These are phyloP conservation scores for Vaccinium myrtillus DNA, from an alignment of 148 eudicot genomes.

Conservation along the genomic window DNA sequence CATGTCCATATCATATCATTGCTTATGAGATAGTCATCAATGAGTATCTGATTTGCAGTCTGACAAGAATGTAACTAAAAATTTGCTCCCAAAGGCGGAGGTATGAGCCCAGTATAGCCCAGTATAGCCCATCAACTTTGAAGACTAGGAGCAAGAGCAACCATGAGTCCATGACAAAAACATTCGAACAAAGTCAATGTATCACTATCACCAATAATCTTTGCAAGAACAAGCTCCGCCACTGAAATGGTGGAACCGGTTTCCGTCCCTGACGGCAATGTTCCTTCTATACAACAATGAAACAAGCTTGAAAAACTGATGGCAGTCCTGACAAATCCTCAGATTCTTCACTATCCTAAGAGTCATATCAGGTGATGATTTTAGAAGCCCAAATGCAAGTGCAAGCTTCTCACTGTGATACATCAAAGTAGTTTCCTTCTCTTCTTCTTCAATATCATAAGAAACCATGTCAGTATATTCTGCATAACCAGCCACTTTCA, in stretches of 20 bases:
- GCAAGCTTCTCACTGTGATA: background rate
- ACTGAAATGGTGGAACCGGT: slow-evolving; percentile 8
- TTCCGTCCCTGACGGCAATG: slow-evolving; percentile 1
- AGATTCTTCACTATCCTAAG: slow-evolving; percentile 8
- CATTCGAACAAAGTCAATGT: background rate
- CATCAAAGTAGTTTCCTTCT: background rate
- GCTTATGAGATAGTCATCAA: background rate
- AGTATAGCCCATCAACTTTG: background rate
- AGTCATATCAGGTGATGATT: background rate
- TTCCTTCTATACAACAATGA: slow-evolving; percentile 7
- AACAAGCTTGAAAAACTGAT: slow-evolving; percentile 10
- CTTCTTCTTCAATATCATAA: slow-evolving; percentile 10
- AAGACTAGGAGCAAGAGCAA: background rate
- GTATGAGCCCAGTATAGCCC: no score
- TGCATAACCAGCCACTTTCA: slow-evolving; percentile 6
- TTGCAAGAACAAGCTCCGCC: slow-evolving; percentile 8
- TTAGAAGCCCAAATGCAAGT: slow-evolving; percentile 11
- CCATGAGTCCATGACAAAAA: background rate
- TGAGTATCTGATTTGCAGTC: background rate
- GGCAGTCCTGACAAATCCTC: slow-evolving; percentile 13
- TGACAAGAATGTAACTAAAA: background rate
- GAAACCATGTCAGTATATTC: slow-evolving; percentile 17
- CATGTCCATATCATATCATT: no score
- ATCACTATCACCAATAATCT: slow-evolving; percentile 5
- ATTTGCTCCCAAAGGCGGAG: background rate